A percentile compares a stretch with the other conserved stretches of the same genome.
Evolutionary conservation across 2,329 filamentous ascomycete genomes (phyloP).

Genomic region (Exophiala sp.): DNA sequence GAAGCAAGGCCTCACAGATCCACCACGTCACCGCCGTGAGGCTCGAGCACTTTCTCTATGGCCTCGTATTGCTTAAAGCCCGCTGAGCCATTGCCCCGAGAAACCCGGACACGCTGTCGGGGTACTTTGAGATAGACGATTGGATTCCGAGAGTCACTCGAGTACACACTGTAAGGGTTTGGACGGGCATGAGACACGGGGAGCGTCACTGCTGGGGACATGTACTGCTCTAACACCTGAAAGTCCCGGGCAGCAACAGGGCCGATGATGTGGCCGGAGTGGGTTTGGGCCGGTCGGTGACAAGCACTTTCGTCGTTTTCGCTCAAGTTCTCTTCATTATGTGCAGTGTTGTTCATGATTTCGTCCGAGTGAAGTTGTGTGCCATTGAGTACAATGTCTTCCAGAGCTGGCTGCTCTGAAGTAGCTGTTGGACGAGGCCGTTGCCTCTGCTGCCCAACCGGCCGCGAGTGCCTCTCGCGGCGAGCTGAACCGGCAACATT

Average conservation of each 20-base stretch:
- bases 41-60: constrained; percentile 56
- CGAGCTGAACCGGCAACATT: background rate
- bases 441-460: background rate
- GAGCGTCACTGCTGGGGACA: constrained; percentile 40
- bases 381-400: constrained; percentile 2
- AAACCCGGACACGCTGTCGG: constrained; percentile 20
- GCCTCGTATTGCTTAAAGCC: constrained; percentile 51
- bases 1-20: constrained; percentile 31
- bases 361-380: background rate
- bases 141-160: constrained; percentile 35
- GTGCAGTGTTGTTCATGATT: background rate
- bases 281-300: constrained; percentile 25
- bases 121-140: constrained; percentile 37
- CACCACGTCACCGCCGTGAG: constrained; percentile 47
- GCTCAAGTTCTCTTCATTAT: background rate
- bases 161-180: constrained; percentile 32
- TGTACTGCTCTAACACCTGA: constrained; percentile 54
- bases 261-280: constrained; percentile 49
- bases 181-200: constrained; percentile 16
- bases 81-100: constrained; percentile 38
- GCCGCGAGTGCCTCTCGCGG: background rate
- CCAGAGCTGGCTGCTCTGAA: background rate
- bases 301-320: background rate
- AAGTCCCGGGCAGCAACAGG: constrained; percentile 55
- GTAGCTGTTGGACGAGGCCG: background rate